A percentile compares a stretch with the other conserved stretches of the same genome.
Evolutionary conservation across 768 basidiomycete species (phyloP).

Genomic region (Plicaturopsis crispa): DNA sequence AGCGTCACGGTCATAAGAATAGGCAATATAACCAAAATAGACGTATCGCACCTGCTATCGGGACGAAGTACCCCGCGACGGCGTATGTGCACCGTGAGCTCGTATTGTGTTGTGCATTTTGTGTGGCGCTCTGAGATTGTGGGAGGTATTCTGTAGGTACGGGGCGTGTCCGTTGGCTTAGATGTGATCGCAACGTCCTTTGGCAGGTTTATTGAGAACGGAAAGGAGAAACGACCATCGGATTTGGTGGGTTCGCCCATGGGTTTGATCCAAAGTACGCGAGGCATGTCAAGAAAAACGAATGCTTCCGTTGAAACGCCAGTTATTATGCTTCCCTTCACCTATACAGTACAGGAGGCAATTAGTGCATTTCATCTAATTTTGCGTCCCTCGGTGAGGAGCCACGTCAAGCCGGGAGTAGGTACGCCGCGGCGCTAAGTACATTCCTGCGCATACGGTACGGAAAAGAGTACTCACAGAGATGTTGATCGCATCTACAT

Average conservation of each 20-base stretch:
- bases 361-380: conserved; percentile 1
- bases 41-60: neutral
- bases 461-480: neutral
- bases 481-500: conserved; percentile 22
- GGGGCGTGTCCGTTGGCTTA: conserved; percentile 3
- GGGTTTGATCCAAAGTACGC: conserved; percentile 37
- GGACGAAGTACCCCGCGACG: conserved; percentile 7
- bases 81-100: neutral
- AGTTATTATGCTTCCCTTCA: conserved; percentile 46
- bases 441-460: too few relatives aligned
- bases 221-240: conserved; percentile 30
- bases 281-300: conserved; percentile 29
- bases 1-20: too few relatives aligned
- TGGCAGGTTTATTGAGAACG: conserved; percentile 25
- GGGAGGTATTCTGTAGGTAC: too few relatives aligned
- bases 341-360: conserved; percentile 22
- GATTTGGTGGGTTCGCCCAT: conserved; percentile 29
- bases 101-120: neutral
- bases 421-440: too few relatives aligned
- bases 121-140: too few relatives aligned
- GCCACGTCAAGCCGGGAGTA: too few relatives aligned
- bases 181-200: conserved; percentile 27
- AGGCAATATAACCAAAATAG: too few relatives aligned
- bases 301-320: conserved; percentile 33
- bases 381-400: too few relatives aligned